Conservation (phyloP, 2,329 filamentous ascomycete species). For the Claviceps pusilla region DNA sequence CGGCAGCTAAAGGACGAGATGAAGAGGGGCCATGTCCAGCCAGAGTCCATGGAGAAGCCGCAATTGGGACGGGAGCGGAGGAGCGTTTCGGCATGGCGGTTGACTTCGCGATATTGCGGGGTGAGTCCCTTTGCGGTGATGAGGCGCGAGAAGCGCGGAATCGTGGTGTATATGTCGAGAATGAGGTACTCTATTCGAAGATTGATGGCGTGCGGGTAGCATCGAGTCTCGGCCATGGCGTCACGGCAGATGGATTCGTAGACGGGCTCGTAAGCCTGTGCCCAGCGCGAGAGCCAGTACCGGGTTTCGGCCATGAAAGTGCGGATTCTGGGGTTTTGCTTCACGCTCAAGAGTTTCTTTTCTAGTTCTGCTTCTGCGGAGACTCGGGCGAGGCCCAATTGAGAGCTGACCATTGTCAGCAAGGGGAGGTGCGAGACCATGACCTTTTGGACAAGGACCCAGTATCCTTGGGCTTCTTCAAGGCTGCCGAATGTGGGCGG, state of each 20-base stretch:
- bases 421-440: slow-evolving; percentile 23
- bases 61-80: slow-evolving; percentile 21
- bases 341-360: slow-evolving; percentile 17
- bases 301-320: slow-evolving; percentile 22
- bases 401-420: slow-evolving; percentile 16
- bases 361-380: slow-evolving; percentile 15
- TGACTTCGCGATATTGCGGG: slow-evolving; percentile 28
- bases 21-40: slow-evolving; percentile 30
- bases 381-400: slow-evolving; percentile 16
- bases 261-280: slow-evolving; percentile 22
- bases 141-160: slow-evolving; percentile 23
- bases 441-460: slow-evolving; percentile 22
- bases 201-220: slow-evolving; percentile 24
- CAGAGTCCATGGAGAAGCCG: slow-evolving; percentile 31
- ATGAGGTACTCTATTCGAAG: slow-evolving; percentile 29
- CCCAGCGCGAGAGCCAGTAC: slow-evolving; percentile 26
- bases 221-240: slow-evolving; percentile 8
- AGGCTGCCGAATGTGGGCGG: slow-evolving; percentile 17
- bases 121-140: slow-evolving; percentile 23
- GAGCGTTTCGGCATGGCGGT: slow-evolving; percentile 21
- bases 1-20: slow-evolving; percentile 26
- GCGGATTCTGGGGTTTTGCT: slow-evolving; percentile 14
- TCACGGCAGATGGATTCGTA: slow-evolving; percentile 15
- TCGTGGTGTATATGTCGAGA: slow-evolving; percentile 22
- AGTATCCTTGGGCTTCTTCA: slow-evolving; percentile 24